Conservation (phyloP, 352 stramenopile genomes). For the Globisporangium spiculum region DNA sequence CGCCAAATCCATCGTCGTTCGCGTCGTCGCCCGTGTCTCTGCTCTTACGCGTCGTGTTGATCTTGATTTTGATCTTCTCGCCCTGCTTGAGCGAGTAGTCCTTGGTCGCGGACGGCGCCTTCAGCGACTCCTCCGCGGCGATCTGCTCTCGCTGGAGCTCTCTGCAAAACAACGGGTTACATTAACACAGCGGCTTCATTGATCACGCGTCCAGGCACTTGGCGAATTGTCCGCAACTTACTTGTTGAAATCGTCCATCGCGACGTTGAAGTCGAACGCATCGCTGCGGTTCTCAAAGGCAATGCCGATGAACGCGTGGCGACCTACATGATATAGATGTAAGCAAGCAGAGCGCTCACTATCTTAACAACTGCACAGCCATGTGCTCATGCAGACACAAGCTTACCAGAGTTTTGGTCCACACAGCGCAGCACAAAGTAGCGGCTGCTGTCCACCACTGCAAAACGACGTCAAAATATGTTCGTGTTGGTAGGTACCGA, state of each 20-base stretch:
- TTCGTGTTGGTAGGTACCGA: neutral
- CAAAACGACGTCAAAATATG: neutral
- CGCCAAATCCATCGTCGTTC: constrained; percentile 21
- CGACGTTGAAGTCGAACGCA: constrained; percentile 94
- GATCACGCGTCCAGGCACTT: no score
- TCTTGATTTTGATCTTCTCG: constrained; percentile 90
- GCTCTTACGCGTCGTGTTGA: constrained; percentile 57
- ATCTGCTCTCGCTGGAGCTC: constrained; percentile 60
- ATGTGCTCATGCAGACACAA: neutral
- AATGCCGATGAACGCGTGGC: constrained; percentile 92
- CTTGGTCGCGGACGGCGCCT: constrained; percentile 40
- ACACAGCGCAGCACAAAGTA: neutral
- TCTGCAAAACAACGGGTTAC: constrained; percentile 17
- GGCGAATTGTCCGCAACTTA: constrained; percentile 9
- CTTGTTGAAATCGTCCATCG: constrained; percentile 88
- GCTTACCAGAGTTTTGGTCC: neutral
- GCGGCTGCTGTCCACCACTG: neutral
- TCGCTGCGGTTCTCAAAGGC: constrained; percentile 94
- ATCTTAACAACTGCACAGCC: neutral
- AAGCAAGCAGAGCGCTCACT: neutral
- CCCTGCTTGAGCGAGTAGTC: constrained; percentile 93
- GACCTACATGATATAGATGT: neutral
- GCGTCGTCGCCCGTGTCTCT: constrained; percentile 35
- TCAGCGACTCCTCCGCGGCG: constrained; percentile 31
- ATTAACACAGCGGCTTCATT: no score